Evolutionary conservation across 1,284 basidiomycete genomes (phyloP), one percentile per base, ranked within the genome.

Genomic region (Neonothopanus nambi): DNA sequence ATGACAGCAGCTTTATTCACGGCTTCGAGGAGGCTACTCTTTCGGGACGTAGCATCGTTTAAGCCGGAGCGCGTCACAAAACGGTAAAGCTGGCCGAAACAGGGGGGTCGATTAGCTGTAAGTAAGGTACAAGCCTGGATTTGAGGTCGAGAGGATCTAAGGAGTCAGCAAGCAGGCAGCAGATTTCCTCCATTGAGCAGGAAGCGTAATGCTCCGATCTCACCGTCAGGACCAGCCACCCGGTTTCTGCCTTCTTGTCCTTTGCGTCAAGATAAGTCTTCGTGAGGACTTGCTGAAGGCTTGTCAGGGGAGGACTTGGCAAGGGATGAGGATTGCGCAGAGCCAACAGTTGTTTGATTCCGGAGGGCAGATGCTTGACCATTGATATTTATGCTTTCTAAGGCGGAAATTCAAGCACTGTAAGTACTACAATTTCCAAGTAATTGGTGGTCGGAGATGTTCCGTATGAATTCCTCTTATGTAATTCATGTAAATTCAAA

Each of bases 111-210:
- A 73, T 96, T 95, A 51, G 82, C 78, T 46, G 91, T 91, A 65
- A 95, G 76, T 48, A 95, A 76, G 41, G 92, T 86, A 63, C 91
- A 93, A 45, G 89, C 92, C 87, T 93, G 43, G n/a, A n/a, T n/a
- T n/a, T n/a, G n/a, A n/a, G n/a, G n/a, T 13, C 9, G 30, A 33
- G 8, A 33, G 30, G 30, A 13, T 8, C 13, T 3, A 53, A 38
- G 56, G 47, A 56, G 50, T 28, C 5, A 28, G 26, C 11, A 28
- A 28, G 11, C 11, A 33, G 30, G 3, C 30, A 9, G 30, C 8
- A 33, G 4, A 33, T 13, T 33, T 44, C 12, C 13, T n/a, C 5
- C 1, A 35, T 52, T 46, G n/a, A 57, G 41, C 52, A 50, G 55
- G 49, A 54, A 42, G 43, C 28, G 54, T 48, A 50, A 54, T 48